A percentile compares a stretch with the other conserved stretches of the same genome.
Conservation (phyloP, 345 rosid genomes). For the Eutrema heterophyllum region DNA sequence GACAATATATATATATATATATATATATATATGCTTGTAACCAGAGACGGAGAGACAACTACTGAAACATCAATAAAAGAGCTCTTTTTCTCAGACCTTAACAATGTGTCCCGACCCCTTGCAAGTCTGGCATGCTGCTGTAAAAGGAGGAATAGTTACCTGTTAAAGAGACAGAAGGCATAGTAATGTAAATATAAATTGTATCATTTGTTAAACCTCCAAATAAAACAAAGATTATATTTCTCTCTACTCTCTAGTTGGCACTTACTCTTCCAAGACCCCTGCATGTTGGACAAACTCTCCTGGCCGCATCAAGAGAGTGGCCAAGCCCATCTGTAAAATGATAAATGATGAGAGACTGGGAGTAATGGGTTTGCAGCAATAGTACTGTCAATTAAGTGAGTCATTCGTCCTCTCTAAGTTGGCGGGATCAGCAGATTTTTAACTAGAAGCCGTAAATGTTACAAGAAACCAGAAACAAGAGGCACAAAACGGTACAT, state of each 20-base stretch:
- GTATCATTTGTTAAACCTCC: neutral
- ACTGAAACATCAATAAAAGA: constrained; percentile 20
- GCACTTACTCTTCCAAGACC: constrained; percentile 81
- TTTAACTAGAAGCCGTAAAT: neutral
- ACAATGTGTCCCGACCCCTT: constrained; percentile 65
- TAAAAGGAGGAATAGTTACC: constrained; percentile 94
- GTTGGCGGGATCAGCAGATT: neutral
- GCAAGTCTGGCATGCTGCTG: constrained; percentile 70
- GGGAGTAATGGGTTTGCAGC: neutral
- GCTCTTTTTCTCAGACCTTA: constrained; percentile 45
- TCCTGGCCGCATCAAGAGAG: constrained; percentile 52
- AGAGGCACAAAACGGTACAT: neutral
- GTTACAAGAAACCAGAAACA: neutral
- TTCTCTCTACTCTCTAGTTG: constrained; percentile 23
- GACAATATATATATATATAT: neutral
- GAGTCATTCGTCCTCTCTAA: neutral
- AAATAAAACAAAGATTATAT: constrained; percentile 1
- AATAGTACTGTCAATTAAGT: constrained; percentile 4
- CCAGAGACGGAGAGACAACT: neutral
- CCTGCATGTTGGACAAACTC: constrained; percentile 69
- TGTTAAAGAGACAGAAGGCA: constrained; percentile 31
- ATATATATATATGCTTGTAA: neutral
- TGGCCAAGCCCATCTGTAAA: constrained; percentile 79
- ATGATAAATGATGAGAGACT: constrained; percentile 14
- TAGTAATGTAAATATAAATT: constrained; percentile 10